Evolutionary conservation across 371 early-diverging fungal species (phyloP), one percentile per base, ranked within the genome.

Genomic region (Apophysomyces trapeziformis): DNA sequence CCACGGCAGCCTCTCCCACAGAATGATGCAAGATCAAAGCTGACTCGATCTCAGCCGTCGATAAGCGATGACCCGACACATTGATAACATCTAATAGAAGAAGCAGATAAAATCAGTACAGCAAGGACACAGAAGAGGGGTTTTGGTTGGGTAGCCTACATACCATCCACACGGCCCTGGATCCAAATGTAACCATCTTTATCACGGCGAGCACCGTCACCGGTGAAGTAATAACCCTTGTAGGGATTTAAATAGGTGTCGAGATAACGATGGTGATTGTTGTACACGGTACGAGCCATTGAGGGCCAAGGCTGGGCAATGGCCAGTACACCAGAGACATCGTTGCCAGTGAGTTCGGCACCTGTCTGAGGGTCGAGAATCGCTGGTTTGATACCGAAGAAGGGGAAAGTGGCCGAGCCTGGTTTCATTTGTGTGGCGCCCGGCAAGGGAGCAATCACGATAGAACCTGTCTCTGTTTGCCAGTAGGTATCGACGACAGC

Each of bases 401-500:
- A 97, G 18, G 99, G 99, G 65, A 96, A 82, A 0, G 96, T 94
- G 0, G 98, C 99, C 32, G 96, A 92, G 32, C 99, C 99, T 16
- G 99, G 96, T 79, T 96, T 97, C 56, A 92, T 91, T 5, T 89
- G 75, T 12, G 87, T 91, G 18, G 91, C 93, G 39, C 93, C 92
- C 38, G 98, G 94, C 21, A 98, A 73, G 39, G 99, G 98, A 1
- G 96, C 90, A 58, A 99, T 76, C 56, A 99, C 87, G 60, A 96
- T 91, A 12, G 95, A 94, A 16, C 99, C 99, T 2, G 99, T 96
- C 80, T 99, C 99, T 1, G 96, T 95, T 72, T 91, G 90, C 95
- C 95, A 95, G 83, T 96, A 97, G 8, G 98, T 98, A 79, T 99
- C 99, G 11, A 99, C 95, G 7, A 99, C 85, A 4, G 95, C 91